Percentiles rank a stretch among this genome's conserved stretches.
phyloP scores from a whole-genome alignment of 2,329 filamentous ascomycete species.

The Xenosphaeropsis pyriputrescens region DNA sequence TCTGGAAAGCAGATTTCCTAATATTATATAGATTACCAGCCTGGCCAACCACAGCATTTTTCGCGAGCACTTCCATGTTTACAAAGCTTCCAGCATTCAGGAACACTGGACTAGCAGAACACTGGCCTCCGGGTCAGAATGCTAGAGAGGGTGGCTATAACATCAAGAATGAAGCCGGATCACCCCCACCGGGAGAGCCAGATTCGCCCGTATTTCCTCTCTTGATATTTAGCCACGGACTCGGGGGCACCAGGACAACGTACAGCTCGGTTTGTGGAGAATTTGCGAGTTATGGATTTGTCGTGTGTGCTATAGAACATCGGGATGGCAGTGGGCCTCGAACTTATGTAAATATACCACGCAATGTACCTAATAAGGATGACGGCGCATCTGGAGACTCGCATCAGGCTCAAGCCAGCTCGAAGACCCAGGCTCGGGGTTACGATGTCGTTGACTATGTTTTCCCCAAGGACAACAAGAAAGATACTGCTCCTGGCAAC shows the following conservation, averaged over 20 bases:
- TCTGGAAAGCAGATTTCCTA: no score
- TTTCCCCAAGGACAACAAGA: slow-evolving; percentile 39
- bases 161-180: slow-evolving; percentile 24
- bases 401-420: no score
- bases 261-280: slow-evolving; percentile 51
- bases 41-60: slow-evolving; percentile 31
- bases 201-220: slow-evolving; percentile 38
- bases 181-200: slow-evolving; percentile 20
- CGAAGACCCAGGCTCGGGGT: slow-evolving; percentile 7
- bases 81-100: slow-evolving; percentile 50
- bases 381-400: slow-evolving; percentile 3
- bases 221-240: slow-evolving; percentile 51
- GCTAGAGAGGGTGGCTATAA: slow-evolving; percentile 20
- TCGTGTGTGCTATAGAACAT: slow-evolving; percentile 51
- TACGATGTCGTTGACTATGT: slow-evolving; percentile 44
- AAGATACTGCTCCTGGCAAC: slow-evolving; percentile 37
- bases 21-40: slow-evolving; percentile 25
- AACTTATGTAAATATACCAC: slow-evolving; percentile 41
- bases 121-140: slow-evolving; percentile 32
- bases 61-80: slow-evolving; percentile 42
- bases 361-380: slow-evolving; percentile 20
- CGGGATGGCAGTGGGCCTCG: slow-evolving; percentile 48
- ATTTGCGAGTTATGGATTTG: slow-evolving; percentile 50
- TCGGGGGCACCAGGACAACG: slow-evolving; percentile 47
- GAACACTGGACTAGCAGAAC: slow-evolving; percentile 40